These are phyloP conservation scores for Eimeria praecox DNA, from an alignment of 169 alveolate genomes.

Conservation along the genomic window DNA sequence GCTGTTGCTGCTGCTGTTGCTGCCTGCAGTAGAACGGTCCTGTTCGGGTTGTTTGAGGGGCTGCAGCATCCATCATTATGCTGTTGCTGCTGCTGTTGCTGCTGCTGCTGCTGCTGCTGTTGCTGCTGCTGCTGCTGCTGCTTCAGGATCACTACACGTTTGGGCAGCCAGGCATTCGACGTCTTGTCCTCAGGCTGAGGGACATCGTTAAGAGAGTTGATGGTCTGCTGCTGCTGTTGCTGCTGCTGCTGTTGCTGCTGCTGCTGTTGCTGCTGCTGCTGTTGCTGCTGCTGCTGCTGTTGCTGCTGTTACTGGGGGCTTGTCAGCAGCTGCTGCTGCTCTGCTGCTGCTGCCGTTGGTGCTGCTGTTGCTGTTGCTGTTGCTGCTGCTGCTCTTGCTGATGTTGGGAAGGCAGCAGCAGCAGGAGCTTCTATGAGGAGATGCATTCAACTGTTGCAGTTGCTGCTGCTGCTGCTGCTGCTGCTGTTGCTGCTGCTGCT, in stretches of 20 bases:
- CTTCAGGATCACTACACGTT: conserved; percentile 94
- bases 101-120: conserved; percentile 86
- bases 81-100: not conserved
- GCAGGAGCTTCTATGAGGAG: no score
- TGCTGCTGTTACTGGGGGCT: not conserved
- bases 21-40: no score
- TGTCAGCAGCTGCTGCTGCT: conserved; percentile 76
- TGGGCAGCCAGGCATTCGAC: conserved; percentile 97
- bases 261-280: conserved; percentile 40
- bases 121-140: conserved; percentile 90
- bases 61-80: not conserved
- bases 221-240: conserved; percentile 73
- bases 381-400: no score
- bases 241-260: conserved; percentile 59
- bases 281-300: not conserved
- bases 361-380: not conserved
- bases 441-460: not conserved
- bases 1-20: not conserved
- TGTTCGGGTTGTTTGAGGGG: no score
- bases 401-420: no score
- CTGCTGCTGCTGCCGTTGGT: conserved; percentile 15
- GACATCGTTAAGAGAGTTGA: conserved; percentile 95
- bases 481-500: not conserved
- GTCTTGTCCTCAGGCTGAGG: conserved; percentile 91
- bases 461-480: conserved; percentile 16